Evolutionary conservation across 495 filamentous ascomycete genomes (phyloP), one percentile per base, ranked within the genome.

Genomic region (Talaromyces borbonicus): DNA sequence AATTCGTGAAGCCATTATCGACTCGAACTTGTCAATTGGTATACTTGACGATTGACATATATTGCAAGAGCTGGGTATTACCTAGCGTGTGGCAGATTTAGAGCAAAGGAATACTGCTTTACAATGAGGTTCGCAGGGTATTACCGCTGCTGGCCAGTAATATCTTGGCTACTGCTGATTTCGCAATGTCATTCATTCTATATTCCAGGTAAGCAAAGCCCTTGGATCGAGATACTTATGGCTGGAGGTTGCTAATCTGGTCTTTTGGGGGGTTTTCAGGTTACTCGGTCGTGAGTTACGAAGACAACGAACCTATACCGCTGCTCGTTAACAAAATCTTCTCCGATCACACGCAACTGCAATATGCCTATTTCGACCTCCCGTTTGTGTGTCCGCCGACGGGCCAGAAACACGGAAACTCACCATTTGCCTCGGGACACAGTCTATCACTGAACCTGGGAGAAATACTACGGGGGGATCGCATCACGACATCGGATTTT

Each of bases 241-340:
- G n/a, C n/a, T n/a, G n/a, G n/a, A n/a, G 14, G 3, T 41, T 15
- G 19, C 2, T 11, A 16, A 2, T 41, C 5, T 23, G 23, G 11
- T 23, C 50, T 14, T 33, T 14, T 4, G 15, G 5, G 20, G 5
- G n/a, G 23, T 23, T 15, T 8, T 20, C 49, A 85, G 82, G 83
- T 38, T 85, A 79, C 67, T 85, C 81, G 6, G 79, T 92, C 54
- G 85, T 82, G 51, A 86, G 79, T 56, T 96, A 95, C 60, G 72
- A 74, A 42, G 81, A 90, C 48, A 73, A 77, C 59, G 85, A 95
- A 53, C 68, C 81, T 4, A 87, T 95, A 22, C 88, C 88, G 0
- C 73, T 96, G 5, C 78, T 89, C n/a, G 87, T 92, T 45, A 96
- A 96, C 67, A 95, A 96, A 63, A 83, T 93, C 55, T 93, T 90